Base-by-base conservation (phyloP, 768 basidiomycete species). In the Suillus occidentalis region DNA sequence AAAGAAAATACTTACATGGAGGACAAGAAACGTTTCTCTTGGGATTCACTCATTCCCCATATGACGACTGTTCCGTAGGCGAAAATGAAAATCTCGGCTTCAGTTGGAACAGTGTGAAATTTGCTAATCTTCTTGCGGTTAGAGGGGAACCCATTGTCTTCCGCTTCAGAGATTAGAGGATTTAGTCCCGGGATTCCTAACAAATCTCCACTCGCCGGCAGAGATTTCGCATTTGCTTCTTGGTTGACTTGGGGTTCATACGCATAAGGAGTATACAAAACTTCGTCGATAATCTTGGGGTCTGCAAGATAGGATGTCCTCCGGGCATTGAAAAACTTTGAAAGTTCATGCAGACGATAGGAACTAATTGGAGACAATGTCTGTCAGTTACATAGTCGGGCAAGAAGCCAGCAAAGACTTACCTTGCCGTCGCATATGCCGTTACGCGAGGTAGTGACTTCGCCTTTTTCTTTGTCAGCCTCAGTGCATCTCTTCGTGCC, bases 31-130 rank as follows among this genome's bases (percentile, higher is more conserved):
- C 95, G 83, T 75, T 86, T 91, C 80, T 98, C 96, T 72, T 97
- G 93, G 6, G 87, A 81, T 74, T 97, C 94, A 45, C 92, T 90
- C 95, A 98, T 97, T 31, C 96, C 96, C 96, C 96, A 98, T 60
- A 97, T 92, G 31, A 98, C 96, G 34, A 97, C 92, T 0, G 94
- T 95, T 14, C 96, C 96, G 73, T 97, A 97, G 67, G 90, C 86
- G 77, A 97, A 98, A 68, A 97, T 78, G 75, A 97, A 97, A 62
- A 97, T 91, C 76, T 97, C 96, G 10, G 92, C 91, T 68, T 90
- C 89, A 39, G 83, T 84, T 6, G 87, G 82, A 42, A 85, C 81
- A 37, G 87, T 83, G 69, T 89, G 78, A 72, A 90, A 91, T 76
- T 88, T 89, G 73, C 85, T 89, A 66, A 83, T 84, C 71, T 84